Evolutionary conservation across 148 eudicot genomes (phyloP), one percentile per base, ranked within the genome.

Genomic region (Nepenthes gracilis): DNA sequence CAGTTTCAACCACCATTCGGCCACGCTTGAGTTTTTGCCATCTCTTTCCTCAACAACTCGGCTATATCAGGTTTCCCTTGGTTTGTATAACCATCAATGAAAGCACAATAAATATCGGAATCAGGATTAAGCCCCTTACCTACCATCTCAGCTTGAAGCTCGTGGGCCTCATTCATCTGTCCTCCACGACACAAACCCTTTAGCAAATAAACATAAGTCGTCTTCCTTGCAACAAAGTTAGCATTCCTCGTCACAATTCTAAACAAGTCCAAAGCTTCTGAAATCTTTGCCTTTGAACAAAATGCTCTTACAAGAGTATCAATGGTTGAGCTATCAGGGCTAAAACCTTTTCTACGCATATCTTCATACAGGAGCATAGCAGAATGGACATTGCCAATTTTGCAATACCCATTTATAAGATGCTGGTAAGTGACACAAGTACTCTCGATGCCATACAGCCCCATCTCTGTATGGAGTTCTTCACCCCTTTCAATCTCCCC

Each of bases 61-160:
- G 77, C 96, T 65, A 72, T 54, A 35, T 80, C 85, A 2, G 61
- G 32, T 47, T 83, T 78, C 47, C 97, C 97, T 59, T 66, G 73
- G 66, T 81, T 81, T 23, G 50, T 56, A 48, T 85, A 79, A 35
- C 87, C 87, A 67, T 81, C 78, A 61, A 85, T 77, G 53, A 85
- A 91, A 62, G 77, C 73, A 50, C 58, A 61, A 57, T 87, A 85
- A 32, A 81, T 59, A 47, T 74, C 80, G 23, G 58, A 66, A 75
- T 74, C 64, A 2, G 88, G 96, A 67, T 64, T 67, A 58, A 78
- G 79, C 40, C 96, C 90, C 66, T 70, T 80, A 52, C 85, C 86
- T 33, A 85, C 83, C 97, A 90, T 90, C 77, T 84, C 82, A 4
- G 80, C 92, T 70, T 85, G 96, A 54, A 91, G 73, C 68, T 71